These are phyloP conservation scores for Datura wrightii DNA, from an alignment of 257 asterid species.

Conservation along the genomic window DNA sequence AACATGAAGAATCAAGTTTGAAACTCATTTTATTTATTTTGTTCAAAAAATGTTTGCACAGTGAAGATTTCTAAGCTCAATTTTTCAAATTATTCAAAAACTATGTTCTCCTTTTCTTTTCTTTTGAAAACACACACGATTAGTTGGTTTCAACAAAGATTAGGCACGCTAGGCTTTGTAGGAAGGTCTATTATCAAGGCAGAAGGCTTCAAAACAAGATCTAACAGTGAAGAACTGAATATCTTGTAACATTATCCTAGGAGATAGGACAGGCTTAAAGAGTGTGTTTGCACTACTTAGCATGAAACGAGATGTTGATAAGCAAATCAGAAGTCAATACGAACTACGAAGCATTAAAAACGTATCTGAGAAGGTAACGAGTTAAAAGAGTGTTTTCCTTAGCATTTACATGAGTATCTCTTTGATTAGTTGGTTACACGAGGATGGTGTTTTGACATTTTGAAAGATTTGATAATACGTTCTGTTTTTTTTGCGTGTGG, in stretches of 20 bases:
- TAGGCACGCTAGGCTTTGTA: not conserved
- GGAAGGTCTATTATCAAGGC: conserved; percentile 11
- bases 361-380: not conserved
- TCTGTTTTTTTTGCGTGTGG: not conserved
- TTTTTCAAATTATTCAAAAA: not conserved
- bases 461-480: not conserved
- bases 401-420: not conserved
- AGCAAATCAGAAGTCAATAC: not conserved
- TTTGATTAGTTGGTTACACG: not conserved
- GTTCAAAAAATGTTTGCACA: not conserved
- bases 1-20: not conserved
- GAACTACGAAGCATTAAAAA: not conserved
- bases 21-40: not conserved
- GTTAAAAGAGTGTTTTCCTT: not conserved
- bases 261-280: not conserved
- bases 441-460: not conserved
- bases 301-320: not conserved
- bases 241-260: not conserved
- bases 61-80: not conserved
- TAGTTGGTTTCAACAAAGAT: not conserved
- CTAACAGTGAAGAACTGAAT: not conserved
- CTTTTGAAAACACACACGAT: not conserved
- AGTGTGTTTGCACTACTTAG: not conserved
- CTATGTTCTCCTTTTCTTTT: not conserved
- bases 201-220: conserved; percentile 2